Evolutionary conservation across 2,329 filamentous ascomycete species (phyloP).

Genomic region (Westerdykella sp.): DNA sequence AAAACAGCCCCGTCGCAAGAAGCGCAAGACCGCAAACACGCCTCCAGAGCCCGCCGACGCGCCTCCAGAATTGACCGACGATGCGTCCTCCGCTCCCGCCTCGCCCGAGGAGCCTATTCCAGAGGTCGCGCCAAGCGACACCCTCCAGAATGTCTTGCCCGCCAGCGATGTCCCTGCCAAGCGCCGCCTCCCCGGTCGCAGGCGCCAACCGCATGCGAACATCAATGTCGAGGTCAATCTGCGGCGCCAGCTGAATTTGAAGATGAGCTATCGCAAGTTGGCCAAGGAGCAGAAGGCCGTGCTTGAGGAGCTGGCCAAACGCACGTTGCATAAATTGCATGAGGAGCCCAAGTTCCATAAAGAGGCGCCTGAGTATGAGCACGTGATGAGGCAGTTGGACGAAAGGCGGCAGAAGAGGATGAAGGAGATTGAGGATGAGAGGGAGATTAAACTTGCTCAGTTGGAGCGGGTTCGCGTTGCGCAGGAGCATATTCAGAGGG

Average conservation of each 20-base stretch:
- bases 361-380: conserved; percentile 48
- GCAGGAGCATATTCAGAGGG: conserved; percentile 29
- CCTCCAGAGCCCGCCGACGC: conserved; percentile 24
- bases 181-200: conserved; percentile 39
- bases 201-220: conserved; percentile 44
- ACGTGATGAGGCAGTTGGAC: conserved; percentile 49
- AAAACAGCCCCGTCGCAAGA: conserved; percentile 31
- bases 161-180: conserved; percentile 34
- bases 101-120: conserved; percentile 30
- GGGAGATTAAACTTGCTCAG: conserved; percentile 33
- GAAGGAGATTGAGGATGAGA: conserved; percentile 34
- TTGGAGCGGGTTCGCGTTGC: conserved; percentile 30
- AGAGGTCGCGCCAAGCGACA: conserved; percentile 28
- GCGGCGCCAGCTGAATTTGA: conserved; percentile 59
- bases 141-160: conserved; percentile 30
- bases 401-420: conserved; percentile 39
- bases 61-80: conserved; percentile 30
- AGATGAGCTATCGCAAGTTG: conserved; percentile 58
- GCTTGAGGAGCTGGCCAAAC: conserved; percentile 59
- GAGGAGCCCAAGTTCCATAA: conserved; percentile 50
- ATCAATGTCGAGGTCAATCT: conserved; percentile 43
- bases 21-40: conserved; percentile 27
- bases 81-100: conserved; percentile 31
- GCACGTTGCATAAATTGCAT: conserved; percentile 53
- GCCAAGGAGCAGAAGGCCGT: conserved; percentile 58